Evolutionary conservation across 805 yeast genomes (phyloP).

Genomic region (Metschnikowia lunata): DNA sequence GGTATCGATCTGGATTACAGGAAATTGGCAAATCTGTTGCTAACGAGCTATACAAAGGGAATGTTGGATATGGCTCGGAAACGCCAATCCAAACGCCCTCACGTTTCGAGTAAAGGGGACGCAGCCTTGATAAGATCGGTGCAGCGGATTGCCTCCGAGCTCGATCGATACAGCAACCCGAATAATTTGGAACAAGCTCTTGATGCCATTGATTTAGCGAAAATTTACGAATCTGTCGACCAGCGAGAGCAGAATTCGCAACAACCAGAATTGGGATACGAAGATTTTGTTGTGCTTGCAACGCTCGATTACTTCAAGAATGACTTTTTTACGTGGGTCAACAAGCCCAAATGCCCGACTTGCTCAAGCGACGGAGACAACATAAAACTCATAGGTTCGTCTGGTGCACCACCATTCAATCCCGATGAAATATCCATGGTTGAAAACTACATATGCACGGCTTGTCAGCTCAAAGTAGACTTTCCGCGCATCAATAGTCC

Average conservation of each 20-base stretch:
- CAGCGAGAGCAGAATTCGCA: conserved; percentile 23
- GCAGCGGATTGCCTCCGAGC: conserved; percentile 1
- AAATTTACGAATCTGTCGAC: conserved; percentile 60
- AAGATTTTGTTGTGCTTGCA: conserved; percentile 34
- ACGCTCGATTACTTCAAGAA: conserved; percentile 52
- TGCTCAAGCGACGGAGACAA: conserved; percentile 45
- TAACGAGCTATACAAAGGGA: conserved; percentile 9
- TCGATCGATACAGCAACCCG: conserved; percentile 13
- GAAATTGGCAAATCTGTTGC: conserved; percentile 8
- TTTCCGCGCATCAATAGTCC: conserved; percentile 81
- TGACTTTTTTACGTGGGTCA: conserved; percentile 81
- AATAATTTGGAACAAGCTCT: conserved; percentile 47
- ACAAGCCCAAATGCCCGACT: conserved; percentile 54
- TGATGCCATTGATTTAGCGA: conserved; percentile 56
- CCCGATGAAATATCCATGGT: conserved; percentile 47
- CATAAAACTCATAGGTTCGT: conserved; percentile 34
- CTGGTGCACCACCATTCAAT: conserved; percentile 33
- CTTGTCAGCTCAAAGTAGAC: conserved; percentile 45
- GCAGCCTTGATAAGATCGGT: conserved; percentile 3
- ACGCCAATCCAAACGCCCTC: not conserved
- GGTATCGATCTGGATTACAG: conserved; percentile 11
- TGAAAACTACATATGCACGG: conserved; percentile 61
- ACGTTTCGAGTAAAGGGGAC: not conserved
- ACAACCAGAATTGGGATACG: conserved; percentile 21
- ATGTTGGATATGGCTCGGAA: conserved; percentile 4